These are phyloP conservation scores for Kluyveromyces nonfermentans DNA, from an alignment of 805 yeast genomes.

Conservation along the genomic window DNA sequence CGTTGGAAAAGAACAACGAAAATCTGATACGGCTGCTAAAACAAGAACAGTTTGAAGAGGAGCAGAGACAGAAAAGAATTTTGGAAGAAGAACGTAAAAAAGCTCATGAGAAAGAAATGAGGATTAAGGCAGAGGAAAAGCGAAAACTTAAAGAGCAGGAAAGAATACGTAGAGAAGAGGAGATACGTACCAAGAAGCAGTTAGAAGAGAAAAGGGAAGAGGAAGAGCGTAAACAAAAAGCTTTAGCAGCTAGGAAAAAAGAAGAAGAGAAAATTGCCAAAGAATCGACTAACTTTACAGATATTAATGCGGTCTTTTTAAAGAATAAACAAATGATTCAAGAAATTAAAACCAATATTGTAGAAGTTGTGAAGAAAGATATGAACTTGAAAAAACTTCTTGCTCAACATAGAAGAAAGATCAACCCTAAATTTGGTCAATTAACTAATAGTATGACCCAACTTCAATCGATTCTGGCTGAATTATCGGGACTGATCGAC, in stretches of 20 bases:
- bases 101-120: slow-evolving; percentile 9
- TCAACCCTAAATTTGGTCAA: slow-evolving; percentile 89
- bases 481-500: slow-evolving; percentile 40
- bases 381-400: slow-evolving; percentile 45
- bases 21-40: slow-evolving; percentile 9
- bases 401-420: slow-evolving; percentile 55
- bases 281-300: slow-evolving; percentile 21
- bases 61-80: slow-evolving; percentile 11
- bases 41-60: slow-evolving; percentile 10
- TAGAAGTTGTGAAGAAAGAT: slow-evolving; percentile 44
- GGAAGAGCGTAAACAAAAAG: slow-evolving; percentile 11
- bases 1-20: slow-evolving; percentile 5
- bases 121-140: slow-evolving; percentile 10
- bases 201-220: slow-evolving; percentile 14
- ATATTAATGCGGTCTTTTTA: slow-evolving; percentile 36
- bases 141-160: slow-evolving; percentile 11
- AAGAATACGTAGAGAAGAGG: slow-evolving; percentile 11
- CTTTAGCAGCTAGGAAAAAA: slow-evolving; percentile 8
- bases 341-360: slow-evolving; percentile 52
- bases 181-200: slow-evolving; percentile 21
- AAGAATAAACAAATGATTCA: slow-evolving; percentile 43
- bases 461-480: slow-evolving; percentile 40
- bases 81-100: slow-evolving; percentile 10
- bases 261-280: slow-evolving; percentile 15
- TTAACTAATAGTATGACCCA: slow-evolving; percentile 64